These are phyloP conservation scores for Daldinia vernicosa DNA, from an alignment of 495 filamentous ascomycete genomes.

Conservation along the genomic window DNA sequence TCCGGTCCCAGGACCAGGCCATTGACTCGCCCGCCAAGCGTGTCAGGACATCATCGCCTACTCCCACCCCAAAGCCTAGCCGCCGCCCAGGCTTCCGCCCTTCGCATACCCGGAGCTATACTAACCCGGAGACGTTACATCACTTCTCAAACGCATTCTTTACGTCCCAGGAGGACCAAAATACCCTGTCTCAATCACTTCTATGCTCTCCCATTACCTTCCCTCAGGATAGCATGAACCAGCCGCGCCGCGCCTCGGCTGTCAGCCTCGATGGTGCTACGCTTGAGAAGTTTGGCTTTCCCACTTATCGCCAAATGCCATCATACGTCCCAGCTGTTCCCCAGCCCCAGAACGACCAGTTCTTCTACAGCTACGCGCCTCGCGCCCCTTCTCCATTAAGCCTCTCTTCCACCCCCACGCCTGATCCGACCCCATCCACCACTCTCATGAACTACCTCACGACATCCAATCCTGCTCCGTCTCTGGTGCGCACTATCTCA, in stretches of 20 bases:
- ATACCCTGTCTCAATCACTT: conserved; percentile 53
- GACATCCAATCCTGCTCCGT: conserved; percentile 77
- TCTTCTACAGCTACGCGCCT: conserved; percentile 57
- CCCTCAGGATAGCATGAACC: conserved; percentile 58
- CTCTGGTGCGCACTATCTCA: conserved; percentile 81
- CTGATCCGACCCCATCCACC: conserved; percentile 64
- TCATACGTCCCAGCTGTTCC: conserved; percentile 65
- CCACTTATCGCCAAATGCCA: conserved; percentile 81
- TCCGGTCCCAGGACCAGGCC: conserved; percentile 84
- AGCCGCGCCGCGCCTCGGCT: conserved; percentile 69
- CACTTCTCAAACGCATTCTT: conserved; percentile 61
- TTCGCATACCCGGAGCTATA: conserved; percentile 70
- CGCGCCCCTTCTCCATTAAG: conserved; percentile 61
- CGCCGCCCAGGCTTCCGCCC: conserved; percentile 54
- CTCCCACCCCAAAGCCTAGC: conserved; percentile 38
- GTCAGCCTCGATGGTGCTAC: conserved; percentile 73
- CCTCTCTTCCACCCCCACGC: conserved; percentile 53
- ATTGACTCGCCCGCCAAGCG: conserved; percentile 60
- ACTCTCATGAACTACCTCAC: conserved; percentile 82
- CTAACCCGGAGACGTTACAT: conserved; percentile 67
- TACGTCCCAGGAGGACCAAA: conserved; percentile 48
- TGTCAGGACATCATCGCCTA: conserved; percentile 49
- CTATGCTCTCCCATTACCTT: conserved; percentile 75
- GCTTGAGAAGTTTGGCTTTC: conserved; percentile 76
- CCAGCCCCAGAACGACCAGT: conserved; percentile 52